Percentiles rank a stretch among this genome's conserved stretches.
Conservation (phyloP, 2,329 filamentous ascomycete genomes). For the Metarhizium robertsii region DNA sequence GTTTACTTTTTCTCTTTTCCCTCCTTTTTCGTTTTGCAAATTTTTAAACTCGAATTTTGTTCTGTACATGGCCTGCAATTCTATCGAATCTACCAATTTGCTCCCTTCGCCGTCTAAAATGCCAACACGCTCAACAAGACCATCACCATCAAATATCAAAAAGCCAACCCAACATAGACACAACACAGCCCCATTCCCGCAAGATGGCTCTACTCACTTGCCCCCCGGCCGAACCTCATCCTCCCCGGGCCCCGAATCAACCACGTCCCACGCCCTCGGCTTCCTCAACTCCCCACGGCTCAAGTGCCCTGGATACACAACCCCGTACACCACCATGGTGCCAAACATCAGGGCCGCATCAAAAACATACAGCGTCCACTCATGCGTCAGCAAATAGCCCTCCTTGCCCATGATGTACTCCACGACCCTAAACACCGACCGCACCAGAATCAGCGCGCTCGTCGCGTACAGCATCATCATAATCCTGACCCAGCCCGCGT, state of each 20-base stretch:
- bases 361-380: conserved; percentile 35
- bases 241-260: background rate
- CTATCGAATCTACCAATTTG: no score
- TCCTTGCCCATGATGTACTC: conserved; percentile 34
- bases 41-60: no score
- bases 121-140: background rate
- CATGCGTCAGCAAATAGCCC: conserved; percentile 29
- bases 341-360: conserved; percentile 21
- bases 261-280: conserved; percentile 4
- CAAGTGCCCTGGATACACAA: conserved; percentile 12
- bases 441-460: conserved; percentile 29
- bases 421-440: conserved; percentile 36
- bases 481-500: conserved; percentile 22
- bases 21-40: no score
- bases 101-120: no score
- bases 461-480: conserved; percentile 27
- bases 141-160: background rate
- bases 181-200: no score
- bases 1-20: no score
- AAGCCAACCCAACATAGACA: no score
- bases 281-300: background rate
- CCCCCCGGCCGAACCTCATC: background rate
- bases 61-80: no score
- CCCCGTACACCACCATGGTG: conserved; percentile 12
- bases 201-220: background rate